Evolutionary conservation across 129 eudicot species (phyloP).

Genomic region (Chrysanthemum seticuspe): DNA sequence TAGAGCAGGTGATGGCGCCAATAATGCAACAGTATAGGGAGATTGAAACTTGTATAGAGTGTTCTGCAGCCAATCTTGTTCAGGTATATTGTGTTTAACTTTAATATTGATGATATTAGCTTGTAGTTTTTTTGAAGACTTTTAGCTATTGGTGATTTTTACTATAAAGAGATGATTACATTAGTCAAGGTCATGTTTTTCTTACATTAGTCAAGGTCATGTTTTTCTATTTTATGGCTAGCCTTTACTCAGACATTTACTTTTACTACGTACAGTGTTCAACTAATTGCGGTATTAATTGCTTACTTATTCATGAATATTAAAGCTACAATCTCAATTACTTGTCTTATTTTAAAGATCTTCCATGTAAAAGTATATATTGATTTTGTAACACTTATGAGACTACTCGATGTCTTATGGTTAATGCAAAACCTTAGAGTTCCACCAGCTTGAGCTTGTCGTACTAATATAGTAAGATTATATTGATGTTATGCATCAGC

Average conservation of each 20-base stretch:
- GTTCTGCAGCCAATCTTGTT: conserved; percentile 87
- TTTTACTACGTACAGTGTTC: conserved; percentile 13
- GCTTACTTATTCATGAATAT: neutral
- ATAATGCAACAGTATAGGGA: conserved; percentile 95
- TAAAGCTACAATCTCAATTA: conserved; percentile 9
- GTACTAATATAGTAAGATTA: conserved; percentile 5
- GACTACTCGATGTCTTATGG: conserved; percentile 15
- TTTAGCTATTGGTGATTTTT: neutral
- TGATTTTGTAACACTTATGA: conserved; percentile 1
- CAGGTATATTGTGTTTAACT: conserved; percentile 57
- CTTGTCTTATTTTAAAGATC: neutral
- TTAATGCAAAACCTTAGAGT: conserved; percentile 22
- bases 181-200: neutral
- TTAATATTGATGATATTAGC: neutral
- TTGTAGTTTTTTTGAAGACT: conserved; percentile 4
- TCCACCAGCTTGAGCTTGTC: conserved; percentile 11
- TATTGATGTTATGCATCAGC: neutral
- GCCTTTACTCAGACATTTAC: neutral
- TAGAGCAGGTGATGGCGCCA: conserved; percentile 88
- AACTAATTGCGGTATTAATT: conserved; percentile 10
- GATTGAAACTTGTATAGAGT: conserved; percentile 97
- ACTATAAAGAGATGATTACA: neutral
- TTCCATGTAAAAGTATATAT: conserved; percentile 13
- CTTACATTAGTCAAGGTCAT: neutral
- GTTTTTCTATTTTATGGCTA: neutral